Evolutionary conservation across 148 eudicot genomes (phyloP), one percentile per base, ranked within the genome.

Genomic region (Nepenthes gracilis): DNA sequence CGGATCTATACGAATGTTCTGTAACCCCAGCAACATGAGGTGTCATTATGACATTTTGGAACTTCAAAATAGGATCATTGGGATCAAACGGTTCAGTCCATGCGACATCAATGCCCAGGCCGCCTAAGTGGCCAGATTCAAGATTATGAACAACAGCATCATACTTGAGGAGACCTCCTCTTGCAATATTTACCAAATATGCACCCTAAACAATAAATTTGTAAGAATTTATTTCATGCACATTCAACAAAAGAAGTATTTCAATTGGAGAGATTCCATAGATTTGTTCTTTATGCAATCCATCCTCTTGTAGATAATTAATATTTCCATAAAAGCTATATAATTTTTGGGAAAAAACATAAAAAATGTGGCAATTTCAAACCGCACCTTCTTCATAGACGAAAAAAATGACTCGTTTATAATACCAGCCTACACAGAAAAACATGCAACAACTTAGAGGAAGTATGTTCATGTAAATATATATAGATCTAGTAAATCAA

Each of bases 21-120:
- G 99, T 84, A 54, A 94, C 92, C 54, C 95, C 99, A 36, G 89
- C 99, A 82, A 94, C 97, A 75, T 94, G 99, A 36, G 96, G 96
- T 35, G 99, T 94, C 69, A 86, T 56, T 38, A 94, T 67, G 58
- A 94, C 97, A 77, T 89, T 94, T 59, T 87, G 84, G 59, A 79
- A 71, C 81, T 86, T 77, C 63, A 94, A 62, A 65, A 94, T 63
- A 23, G 0, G 23, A 23, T 23, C 23, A 23, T 23, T 23, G 23
- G 23, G 23, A 23, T 23, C 23, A 23, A 94, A 84, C 50, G 99
- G 99, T 65, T 94, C 99, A n/a, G 76, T 81, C 97, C 99, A 94
- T 57, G 97, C 97, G 56, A 89, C 99, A 71, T 94, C 99, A 34
- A 79, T 81, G 14, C 84, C 99, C 78, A 94, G 73, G 14, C 99